Base-by-base conservation (phyloP, 2,329 filamentous ascomycete species). In the Cordyceps farinosa region DNA sequence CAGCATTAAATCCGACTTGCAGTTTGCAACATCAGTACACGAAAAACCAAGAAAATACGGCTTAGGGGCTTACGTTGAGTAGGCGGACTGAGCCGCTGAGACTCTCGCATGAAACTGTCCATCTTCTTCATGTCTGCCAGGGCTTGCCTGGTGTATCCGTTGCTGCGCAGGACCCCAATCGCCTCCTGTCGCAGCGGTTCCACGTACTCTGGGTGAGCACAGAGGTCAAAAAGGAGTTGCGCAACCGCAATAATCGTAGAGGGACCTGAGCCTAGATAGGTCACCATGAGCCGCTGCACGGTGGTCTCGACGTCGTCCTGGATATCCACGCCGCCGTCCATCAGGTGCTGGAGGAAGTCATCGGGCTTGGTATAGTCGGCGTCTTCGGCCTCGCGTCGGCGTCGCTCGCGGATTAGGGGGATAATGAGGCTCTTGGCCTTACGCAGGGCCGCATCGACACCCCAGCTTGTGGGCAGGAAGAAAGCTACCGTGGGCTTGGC, bases 161-260 rank as follows among this genome's bases (percentile, higher is more conserved):
- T 75, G 42, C 76, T 70, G 3, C 69, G 65, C 13, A 79, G 66
- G 1, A 77, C 71, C 0, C 63, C 52, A 1, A 69, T 58, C 5
- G 81, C 77, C 68, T 82, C 81, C 15, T 79, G 72, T 2, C 79
- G 71, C 48, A 83, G 65, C 2, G 71, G 70, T 11, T 76, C 69
- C 7, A 80, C 68, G 44, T 74, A 74, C 52, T 81, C 76, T 0
- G 76, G 76, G 38, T 78, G 68, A 5, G 71, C 69, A 2, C 70
- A 70, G 17, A 82, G 65, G 44, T 81, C 76, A 45, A 74, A 74
- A 45, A 82, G 66, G 3, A 75, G 67, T 22, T 78, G 74, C 32
- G 42, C 55, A 4, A 58, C 42, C 5, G 55, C 47, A 27, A 60
- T 57, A 10, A 57, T 52, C 8, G 17, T 34, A 0, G 57, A 52